Percentiles rank a stretch among this genome's conserved stretches.
Evolutionary conservation across 257 asterid genomes (phyloP).

Genomic region (Parsonsia alboflavescens): DNA sequence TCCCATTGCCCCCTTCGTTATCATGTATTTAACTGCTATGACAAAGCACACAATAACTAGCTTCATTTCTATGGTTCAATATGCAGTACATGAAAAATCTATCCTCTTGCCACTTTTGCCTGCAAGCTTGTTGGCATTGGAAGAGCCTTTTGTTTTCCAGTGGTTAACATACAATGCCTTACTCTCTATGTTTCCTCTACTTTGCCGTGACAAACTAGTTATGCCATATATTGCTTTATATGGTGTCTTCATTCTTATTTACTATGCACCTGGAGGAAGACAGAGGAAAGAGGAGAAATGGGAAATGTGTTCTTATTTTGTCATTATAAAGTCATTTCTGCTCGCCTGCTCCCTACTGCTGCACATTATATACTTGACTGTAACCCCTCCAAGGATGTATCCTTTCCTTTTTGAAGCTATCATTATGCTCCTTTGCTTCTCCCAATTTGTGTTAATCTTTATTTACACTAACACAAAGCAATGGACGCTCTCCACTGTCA

Average conservation of each 20-base stretch:
- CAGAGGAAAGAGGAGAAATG: conserved; percentile 30
- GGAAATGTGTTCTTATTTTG: conserved; percentile 23
- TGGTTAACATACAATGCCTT: conserved; percentile 63
- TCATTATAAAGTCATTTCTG: conserved; percentile 33
- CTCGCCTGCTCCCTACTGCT: conserved; percentile 49
- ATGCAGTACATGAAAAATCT: conserved; percentile 88
- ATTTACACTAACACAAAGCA: conserved; percentile 57
- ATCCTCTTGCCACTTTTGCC: conserved; percentile 92
- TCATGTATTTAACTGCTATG: background rate
- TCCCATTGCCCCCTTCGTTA: background rate
- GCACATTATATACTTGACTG: conserved; percentile 57
- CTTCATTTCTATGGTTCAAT: conserved; percentile 13
- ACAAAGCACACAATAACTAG: conserved; percentile 4
- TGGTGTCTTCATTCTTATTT: conserved; percentile 67
- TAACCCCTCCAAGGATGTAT: conserved; percentile 70
- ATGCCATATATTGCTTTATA: conserved; percentile 61
- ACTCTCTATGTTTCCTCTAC: conserved; percentile 93
- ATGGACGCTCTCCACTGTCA: conserved; percentile 40
- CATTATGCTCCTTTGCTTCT: conserved; percentile 80
- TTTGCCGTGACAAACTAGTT: conserved; percentile 64
- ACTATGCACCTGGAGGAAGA: conserved; percentile 53
- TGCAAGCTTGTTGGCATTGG: conserved; percentile 77
- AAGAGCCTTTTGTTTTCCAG: conserved; percentile 64
- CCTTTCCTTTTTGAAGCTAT: conserved; percentile 85
- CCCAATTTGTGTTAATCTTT: conserved; percentile 53